These are phyloP conservation scores for Boletellus sp. DNA, from an alignment of 768 basidiomycete genomes.

Conservation along the genomic window DNA sequence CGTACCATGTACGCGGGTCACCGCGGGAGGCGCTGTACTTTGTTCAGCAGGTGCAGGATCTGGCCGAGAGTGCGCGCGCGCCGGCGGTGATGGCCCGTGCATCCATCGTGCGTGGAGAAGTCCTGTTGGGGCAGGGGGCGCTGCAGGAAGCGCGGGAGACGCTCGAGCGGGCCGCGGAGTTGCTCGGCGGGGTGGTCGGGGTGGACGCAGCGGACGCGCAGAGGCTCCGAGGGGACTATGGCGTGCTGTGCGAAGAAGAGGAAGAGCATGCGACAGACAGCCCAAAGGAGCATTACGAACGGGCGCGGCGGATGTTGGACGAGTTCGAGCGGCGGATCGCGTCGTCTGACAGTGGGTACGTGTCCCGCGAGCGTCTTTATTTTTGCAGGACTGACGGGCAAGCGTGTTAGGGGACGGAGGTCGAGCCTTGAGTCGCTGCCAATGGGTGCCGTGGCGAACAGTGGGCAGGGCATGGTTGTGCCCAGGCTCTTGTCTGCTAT, in stretches of 20 bases:
- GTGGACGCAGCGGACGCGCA: conserved; percentile 57
- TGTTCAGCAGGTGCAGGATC: conserved; percentile 66
- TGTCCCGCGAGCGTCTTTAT: background rate
- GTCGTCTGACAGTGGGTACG: conserved; percentile 52
- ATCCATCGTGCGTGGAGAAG: conserved; percentile 61
- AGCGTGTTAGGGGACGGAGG: conserved; percentile 38
- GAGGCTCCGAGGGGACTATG: conserved; percentile 54
- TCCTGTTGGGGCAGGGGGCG: conserved; percentile 61
- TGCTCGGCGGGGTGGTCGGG: conserved; percentile 46
- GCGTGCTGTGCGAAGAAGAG: conserved; percentile 20
- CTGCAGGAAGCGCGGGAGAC: conserved; percentile 53
- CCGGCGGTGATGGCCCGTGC: conserved; percentile 65
- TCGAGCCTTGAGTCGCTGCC: conserved; percentile 38
- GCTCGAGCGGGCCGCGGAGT: conserved; percentile 47
- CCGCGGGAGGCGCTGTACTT: conserved; percentile 85
- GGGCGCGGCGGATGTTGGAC: conserved; percentile 55
- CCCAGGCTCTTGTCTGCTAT: conserved; percentile 60
- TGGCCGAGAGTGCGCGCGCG: conserved; percentile 67
- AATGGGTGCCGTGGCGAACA: conserved; percentile 17
- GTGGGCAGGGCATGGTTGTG: conserved; percentile 47
- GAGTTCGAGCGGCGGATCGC: conserved; percentile 57
- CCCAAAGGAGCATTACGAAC: conserved; percentile 51
- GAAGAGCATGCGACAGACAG: conserved; percentile 37
- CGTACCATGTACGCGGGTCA: conserved; percentile 73
- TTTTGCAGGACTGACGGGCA: background rate